phyloP scores from a whole-genome alignment of 129 eudicot genomes.

The Artemisia tridentata region DNA sequence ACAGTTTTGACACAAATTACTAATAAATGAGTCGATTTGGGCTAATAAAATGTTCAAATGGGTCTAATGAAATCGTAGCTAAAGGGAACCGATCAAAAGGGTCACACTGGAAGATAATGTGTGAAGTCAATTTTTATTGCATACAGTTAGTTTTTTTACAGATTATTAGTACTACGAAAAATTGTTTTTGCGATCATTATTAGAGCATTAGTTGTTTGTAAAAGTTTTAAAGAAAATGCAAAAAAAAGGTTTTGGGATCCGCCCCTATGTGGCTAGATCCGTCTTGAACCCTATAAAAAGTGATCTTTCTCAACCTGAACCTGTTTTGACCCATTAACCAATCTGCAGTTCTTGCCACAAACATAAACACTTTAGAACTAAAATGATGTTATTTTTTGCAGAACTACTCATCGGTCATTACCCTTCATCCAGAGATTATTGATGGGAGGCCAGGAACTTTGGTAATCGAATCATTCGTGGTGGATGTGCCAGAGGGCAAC shows the following conservation, averaged over 20 bases:
- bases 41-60: background rate
- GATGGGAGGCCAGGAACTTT: conserved; percentile 20
- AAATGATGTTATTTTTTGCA: conserved; percentile 1
- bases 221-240: background rate
- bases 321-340: background rate
- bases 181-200: background rate
- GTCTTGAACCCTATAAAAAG: background rate
- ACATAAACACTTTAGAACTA: background rate
- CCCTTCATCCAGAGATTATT: conserved; percentile 16
- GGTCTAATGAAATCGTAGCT: background rate
- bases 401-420: conserved; percentile 21
- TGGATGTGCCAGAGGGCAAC: conserved; percentile 17
- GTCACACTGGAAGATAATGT: background rate
- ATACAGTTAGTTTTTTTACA: background rate
- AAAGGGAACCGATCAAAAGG: conserved; percentile 1
- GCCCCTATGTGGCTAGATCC: background rate
- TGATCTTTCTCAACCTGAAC: background rate
- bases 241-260: background rate
- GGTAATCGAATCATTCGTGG: conserved; percentile 18
- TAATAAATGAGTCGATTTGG: background rate
- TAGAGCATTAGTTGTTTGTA: background rate
- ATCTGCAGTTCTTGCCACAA: background rate
- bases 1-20: background rate
- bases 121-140: background rate
- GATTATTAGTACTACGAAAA: too few relatives aligned